phyloP scores from a whole-genome alignment of 2,329 filamentous ascomycete species.

The Phialophora chinensis region DNA sequence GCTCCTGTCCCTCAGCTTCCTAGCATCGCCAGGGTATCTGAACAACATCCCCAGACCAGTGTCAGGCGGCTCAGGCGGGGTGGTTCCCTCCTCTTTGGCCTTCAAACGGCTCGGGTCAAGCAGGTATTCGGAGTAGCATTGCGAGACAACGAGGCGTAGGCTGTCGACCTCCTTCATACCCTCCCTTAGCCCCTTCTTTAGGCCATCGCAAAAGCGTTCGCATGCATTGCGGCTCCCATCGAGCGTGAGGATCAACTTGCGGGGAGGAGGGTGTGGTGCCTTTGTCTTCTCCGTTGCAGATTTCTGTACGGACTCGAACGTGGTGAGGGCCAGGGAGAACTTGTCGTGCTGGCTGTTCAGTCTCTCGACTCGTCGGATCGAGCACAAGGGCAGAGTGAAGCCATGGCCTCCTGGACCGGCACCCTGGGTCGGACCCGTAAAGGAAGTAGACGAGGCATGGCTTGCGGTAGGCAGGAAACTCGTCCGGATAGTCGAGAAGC shows the following conservation, averaged over 20 bases:
- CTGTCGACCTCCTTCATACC: conserved; percentile 87
- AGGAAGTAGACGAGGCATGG: conserved; percentile 77
- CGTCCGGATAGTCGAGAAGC: conserved; percentile 91
- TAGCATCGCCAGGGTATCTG: conserved; percentile 90
- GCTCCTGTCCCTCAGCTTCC: conserved; percentile 89
- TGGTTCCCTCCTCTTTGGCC: conserved; percentile 61
- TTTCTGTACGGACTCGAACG: conserved; percentile 77
- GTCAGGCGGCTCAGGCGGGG: conserved; percentile 71
- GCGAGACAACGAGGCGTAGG: conserved; percentile 76
- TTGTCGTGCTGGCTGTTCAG: conserved; percentile 89
- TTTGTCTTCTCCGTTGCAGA: conserved; percentile 54
- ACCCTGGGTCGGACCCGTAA: conserved; percentile 91
- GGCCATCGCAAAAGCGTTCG: conserved; percentile 92
- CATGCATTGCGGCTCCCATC: conserved; percentile 86
- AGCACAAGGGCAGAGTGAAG: conserved; percentile 90
- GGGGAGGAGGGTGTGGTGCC: conserved; percentile 47
- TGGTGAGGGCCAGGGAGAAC: conserved; percentile 93
- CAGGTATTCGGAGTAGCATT: conserved; percentile 91
- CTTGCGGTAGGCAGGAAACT: conserved; percentile 84
- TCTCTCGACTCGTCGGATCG: conserved; percentile 88
- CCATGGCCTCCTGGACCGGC: conserved; percentile 93
- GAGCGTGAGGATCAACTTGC: conserved; percentile 89
- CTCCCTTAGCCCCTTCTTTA: conserved; percentile 87
- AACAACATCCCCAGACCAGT: conserved; percentile 92
- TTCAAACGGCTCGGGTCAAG: conserved; percentile 58